phyloP scores from a whole-genome alignment of 345 rosid genomes.

The Eucalyptus erythrocorys region DNA sequence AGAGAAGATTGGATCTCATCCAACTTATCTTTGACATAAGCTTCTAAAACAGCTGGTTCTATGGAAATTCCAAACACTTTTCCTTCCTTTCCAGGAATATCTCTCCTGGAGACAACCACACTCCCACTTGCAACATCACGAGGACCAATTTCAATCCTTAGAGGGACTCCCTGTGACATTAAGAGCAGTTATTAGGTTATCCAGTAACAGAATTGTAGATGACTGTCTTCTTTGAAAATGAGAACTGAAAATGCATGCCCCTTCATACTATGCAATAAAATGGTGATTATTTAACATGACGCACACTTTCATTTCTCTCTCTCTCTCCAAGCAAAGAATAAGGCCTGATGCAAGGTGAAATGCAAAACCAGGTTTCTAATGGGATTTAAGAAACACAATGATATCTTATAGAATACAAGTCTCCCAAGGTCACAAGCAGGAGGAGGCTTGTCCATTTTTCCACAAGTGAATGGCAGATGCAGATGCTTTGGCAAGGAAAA shows the following conservation, averaged over 20 bases:
- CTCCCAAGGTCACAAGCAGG: neutral
- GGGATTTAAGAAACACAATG: neutral
- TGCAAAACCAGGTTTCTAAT: neutral
- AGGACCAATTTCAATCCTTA: constrained; percentile 94
- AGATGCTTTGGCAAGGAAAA: neutral
- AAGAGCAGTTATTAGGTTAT: neutral
- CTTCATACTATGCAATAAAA: neutral
- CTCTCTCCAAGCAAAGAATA: neutral
- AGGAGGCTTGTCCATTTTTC: neutral
- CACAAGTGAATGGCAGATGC: neutral
- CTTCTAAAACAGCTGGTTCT: constrained; percentile 57
- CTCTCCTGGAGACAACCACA: constrained; percentile 86
- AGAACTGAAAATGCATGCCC: neutral
- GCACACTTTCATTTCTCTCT: neutral
- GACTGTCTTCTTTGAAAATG: neutral
- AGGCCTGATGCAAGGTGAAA: neutral
- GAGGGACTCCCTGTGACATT: constrained; percentile 56
- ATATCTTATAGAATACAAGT: neutral
- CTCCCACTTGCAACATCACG: constrained; percentile 74
- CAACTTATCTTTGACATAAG: constrained; percentile 75
- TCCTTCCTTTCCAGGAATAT: constrained; percentile 86
- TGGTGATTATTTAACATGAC: neutral
- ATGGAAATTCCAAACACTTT: constrained; percentile 87
- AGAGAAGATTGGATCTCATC: constrained; percentile 87
- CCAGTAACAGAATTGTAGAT: neutral